Conservation (phyloP, 331 rosid genomes). For the Rhamnella rubrinervis region DNA sequence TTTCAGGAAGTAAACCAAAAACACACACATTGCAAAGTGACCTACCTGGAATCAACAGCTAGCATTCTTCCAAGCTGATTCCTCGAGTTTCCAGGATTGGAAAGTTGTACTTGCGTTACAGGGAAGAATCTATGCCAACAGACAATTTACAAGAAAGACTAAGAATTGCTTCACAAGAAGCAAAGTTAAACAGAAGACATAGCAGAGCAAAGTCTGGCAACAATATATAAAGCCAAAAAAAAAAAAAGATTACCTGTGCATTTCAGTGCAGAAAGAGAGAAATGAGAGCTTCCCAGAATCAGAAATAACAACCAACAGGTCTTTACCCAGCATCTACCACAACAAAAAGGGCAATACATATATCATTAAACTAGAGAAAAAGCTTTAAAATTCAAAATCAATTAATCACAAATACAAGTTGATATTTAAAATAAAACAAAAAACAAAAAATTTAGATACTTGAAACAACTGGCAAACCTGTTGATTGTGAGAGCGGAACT, state of each 20-base stretch:
- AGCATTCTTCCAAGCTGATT: slow-evolving; percentile 83
- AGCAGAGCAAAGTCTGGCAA: not conserved
- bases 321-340: slow-evolving; percentile 74
- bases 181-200: slow-evolving; percentile 8
- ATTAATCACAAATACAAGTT: not conserved
- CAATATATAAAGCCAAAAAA: not conserved
- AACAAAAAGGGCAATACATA: slow-evolving; percentile 19
- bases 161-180: slow-evolving; percentile 5
- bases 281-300: slow-evolving; percentile 95
- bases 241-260: slow-evolving; percentile 66
- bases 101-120: slow-evolving; percentile 66
- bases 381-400: not conserved
- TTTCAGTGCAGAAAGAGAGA: slow-evolving; percentile 88
- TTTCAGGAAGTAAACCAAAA: slow-evolving; percentile 7
- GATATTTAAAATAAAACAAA: not conserved
- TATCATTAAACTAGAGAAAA: slow-evolving; percentile 8
- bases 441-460: not conserved
- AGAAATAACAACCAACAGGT: slow-evolving; percentile 75
- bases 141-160: slow-evolving; percentile 1
- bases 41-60: slow-evolving; percentile 74
- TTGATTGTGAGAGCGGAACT: slow-evolving; percentile 41
- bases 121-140: slow-evolving; percentile 67
- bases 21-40: slow-evolving; percentile 22
- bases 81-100: slow-evolving; percentile 74
- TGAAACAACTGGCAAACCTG: slow-evolving; percentile 46